Evolutionary conservation across 2,329 filamentous ascomycete species (phyloP).

Genomic region (Calonectria naviculata): DNA sequence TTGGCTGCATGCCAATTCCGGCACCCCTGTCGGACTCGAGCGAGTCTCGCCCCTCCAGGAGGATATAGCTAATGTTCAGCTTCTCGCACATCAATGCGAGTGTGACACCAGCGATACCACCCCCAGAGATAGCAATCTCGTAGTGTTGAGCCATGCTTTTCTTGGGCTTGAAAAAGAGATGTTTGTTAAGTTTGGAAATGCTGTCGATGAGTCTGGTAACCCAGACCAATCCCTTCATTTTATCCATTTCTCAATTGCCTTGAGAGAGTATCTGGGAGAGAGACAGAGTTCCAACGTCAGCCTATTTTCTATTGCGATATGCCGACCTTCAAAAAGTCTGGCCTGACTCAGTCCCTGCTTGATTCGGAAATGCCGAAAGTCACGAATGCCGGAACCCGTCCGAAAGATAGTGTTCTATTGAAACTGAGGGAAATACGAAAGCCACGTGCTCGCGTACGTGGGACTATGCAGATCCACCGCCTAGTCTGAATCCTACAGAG

Average conservation of each 20-base stretch:
- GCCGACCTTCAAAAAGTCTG: not conserved
- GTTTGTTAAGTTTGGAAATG: not conserved
- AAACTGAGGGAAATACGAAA: slow-evolving; percentile 5
- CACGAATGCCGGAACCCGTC: not conserved
- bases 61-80: not conserved
- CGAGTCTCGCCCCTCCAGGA: not conserved
- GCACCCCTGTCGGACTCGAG: slow-evolving; percentile 1
- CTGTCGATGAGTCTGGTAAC: not conserved
- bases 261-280: not conserved
- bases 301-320: not conserved
- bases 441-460: not conserved
- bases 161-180: not conserved
- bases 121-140: not conserved
- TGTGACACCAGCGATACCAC: not conserved
- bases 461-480: not conserved
- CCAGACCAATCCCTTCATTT: not conserved
- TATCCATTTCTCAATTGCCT: not conserved
- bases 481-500: not conserved
- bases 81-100: slow-evolving; percentile 1
- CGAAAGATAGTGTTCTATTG: not conserved
- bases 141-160: not conserved
- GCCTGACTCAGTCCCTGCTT: not conserved
- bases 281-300: not conserved
- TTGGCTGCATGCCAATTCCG: slow-evolving; percentile 1
- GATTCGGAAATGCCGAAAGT: slow-evolving; percentile 2